Evolutionary conservation across 345 rosid genomes (phyloP), one percentile per base, ranked within the genome.

Genomic region (Citrus inodora): DNA sequence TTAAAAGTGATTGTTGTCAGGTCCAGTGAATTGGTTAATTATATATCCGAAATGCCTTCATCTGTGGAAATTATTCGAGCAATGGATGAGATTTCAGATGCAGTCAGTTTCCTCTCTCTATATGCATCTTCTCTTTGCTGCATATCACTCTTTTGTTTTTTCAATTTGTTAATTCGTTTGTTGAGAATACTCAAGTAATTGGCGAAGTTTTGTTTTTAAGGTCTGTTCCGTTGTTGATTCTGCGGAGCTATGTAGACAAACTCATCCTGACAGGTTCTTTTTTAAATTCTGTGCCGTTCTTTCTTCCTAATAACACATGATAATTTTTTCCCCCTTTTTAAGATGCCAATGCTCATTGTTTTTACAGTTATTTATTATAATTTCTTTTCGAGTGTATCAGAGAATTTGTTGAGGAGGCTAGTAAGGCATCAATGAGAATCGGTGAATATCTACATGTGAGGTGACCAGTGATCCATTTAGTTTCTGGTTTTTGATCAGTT

Each of bases 381-480:
- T 64, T 74, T 70, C 32, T 58, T 59, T 63, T 9, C 30, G 38
- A 71, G 46, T 71, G 68, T 65, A 56, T 73, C 80, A 94, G 99
- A 84, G 95, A 94, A 81, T 96, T 86, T 84, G 94, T 96, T 53
- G 93, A 89, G 87, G 97, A 87, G 85, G 99, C 99, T 79, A 89
- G 73, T 82, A 88, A 89, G 84, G 99, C 99, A 70, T 89, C 97
- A 19, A 85, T 96, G 87, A 90, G 87, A 74, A 89, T 96, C 76
- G 89, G 88, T 82, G 94, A 94, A 76, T 96, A 96, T 92, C 93
- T 96, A 88, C 99, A 96, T 94, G 99, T 96, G 98, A 96, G 99
- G 93, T 90, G 94, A 94, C 97, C 89, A 78, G 66, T 79, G 80
- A 83, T 86, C 67, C 84, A 62, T 79, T 78, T 85, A 40, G 66